A percentile compares a stretch with the other conserved stretches of the same genome.
phyloP scores from a whole-genome alignment of 257 asterid species.

The Capsicum baccatum region DNA sequence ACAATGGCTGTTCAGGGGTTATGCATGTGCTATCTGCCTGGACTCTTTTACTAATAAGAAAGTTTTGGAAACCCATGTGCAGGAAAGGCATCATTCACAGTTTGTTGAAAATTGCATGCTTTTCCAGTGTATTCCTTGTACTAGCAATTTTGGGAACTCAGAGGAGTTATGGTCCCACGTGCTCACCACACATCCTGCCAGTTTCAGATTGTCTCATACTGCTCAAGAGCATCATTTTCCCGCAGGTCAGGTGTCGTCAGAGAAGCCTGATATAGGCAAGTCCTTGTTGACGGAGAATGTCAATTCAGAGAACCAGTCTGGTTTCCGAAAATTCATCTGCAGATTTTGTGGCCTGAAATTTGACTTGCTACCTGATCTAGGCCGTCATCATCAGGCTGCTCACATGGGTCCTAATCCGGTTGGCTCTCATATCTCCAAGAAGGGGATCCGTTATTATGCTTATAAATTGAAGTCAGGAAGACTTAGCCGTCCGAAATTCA shows the following conservation, averaged over 20 bases:
- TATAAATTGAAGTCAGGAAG: constrained; percentile 86
- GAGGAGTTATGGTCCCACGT: constrained; percentile 95
- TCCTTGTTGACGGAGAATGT: constrained; percentile 40
- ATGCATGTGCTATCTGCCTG: constrained; percentile 92
- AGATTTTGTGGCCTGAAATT: constrained; percentile 94
- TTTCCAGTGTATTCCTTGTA: constrained; percentile 90
- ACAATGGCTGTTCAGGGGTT: constrained; percentile 96
- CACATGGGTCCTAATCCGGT: constrained; percentile 71
- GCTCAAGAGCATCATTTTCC: constrained; percentile 41
- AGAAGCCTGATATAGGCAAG: constrained; percentile 46
- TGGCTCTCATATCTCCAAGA: constrained; percentile 71
- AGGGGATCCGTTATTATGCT: constrained; percentile 78
- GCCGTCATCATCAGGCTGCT: constrained; percentile 99
- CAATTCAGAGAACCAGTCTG: constrained; percentile 52
- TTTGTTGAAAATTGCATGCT: constrained; percentile 97
- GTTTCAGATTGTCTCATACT: constrained; percentile 56
- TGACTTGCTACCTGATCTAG: constrained; percentile 98
- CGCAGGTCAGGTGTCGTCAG: constrained; percentile 39
- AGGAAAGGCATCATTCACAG: constrained; percentile 88
- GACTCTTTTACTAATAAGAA: constrained; percentile 95
- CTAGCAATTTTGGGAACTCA: constrained; percentile 81
- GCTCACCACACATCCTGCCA: constrained; percentile 64
- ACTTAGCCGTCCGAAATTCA: constrained; percentile 75
- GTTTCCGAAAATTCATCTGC: constrained; percentile 70
- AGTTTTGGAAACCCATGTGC: constrained; percentile 88